A percentile compares a stretch with the other conserved stretches of the same genome.
Conservation (phyloP, 768 basidiomycete genomes). For the Calocybe indica region DNA sequence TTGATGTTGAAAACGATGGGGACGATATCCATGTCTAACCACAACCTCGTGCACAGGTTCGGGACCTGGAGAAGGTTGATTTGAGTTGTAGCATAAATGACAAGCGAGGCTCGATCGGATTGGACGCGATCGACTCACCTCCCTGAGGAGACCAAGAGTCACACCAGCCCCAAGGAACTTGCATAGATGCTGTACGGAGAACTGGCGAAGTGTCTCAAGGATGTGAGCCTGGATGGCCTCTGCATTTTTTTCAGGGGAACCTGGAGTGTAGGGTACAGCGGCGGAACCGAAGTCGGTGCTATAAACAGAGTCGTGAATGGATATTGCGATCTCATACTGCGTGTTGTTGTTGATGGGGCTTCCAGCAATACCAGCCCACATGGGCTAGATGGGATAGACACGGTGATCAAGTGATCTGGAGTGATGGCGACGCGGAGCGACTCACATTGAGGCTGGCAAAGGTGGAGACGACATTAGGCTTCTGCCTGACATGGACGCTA, state of each 20-base stretch:
- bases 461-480: conserved; percentile 47
- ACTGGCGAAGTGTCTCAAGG: conserved; percentile 60
- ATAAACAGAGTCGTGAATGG: conserved; percentile 83
- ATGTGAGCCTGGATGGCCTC: conserved; percentile 60
- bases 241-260: conserved; percentile 49
- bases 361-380: conserved; percentile 84
- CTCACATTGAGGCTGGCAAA: conserved; percentile 66
- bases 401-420: conserved; percentile 14
- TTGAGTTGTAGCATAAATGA: conserved; percentile 9
- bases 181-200: conserved; percentile 73
- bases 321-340: conserved; percentile 67
- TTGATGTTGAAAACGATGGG: conserved; percentile 86
- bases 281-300: conserved; percentile 70
- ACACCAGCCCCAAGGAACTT: conserved; percentile 85
- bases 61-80: conserved; percentile 43
- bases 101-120: conserved; percentile 7
- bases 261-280: conserved; percentile 43
- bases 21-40: conserved; percentile 79
- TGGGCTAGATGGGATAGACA: conserved; percentile 45
- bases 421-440: conserved; percentile 12
- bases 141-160: conserved; percentile 62
- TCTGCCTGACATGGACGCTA: conserved; percentile 34
- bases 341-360: conserved; percentile 51
- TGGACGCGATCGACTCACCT: conserved; percentile 33
- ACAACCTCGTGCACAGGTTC: conserved; percentile 80